Evolutionary conservation across 2,329 filamentous ascomycete genomes (phyloP).

Genomic region (Pyricularia pennisetigena): DNA sequence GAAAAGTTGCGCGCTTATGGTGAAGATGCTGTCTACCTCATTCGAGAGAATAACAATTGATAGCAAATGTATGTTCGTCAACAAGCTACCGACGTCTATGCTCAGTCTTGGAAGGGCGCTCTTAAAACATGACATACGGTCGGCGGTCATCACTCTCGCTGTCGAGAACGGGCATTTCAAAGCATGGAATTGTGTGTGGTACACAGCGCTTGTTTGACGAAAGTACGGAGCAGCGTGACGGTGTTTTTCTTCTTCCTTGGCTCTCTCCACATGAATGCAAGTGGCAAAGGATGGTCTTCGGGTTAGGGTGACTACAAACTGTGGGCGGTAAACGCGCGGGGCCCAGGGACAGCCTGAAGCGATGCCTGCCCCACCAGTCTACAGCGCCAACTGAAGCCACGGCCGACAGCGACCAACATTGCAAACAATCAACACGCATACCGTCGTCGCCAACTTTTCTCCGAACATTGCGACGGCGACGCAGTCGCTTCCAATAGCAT

Average conservation of each 20-base stretch:
- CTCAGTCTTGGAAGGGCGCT: too few species aligned
- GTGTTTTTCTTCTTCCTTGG: too few species aligned
- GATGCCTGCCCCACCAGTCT: neutral
- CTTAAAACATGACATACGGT: too few species aligned
- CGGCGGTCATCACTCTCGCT: too few species aligned
- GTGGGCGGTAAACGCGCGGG: neutral
- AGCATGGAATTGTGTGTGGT: too few species aligned
- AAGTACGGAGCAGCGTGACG: too few species aligned
- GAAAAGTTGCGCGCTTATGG: slow-evolving; percentile 22
- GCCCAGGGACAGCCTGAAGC: neutral
- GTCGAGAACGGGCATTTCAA: too few species aligned
- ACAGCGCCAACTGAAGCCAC: neutral
- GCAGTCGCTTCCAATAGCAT: slow-evolving; percentile 37
- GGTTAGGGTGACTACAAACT: neutral
- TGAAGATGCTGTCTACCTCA: slow-evolving; percentile 19
- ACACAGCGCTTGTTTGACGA: too few species aligned
- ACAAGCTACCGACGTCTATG: neutral
- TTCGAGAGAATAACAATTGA: slow-evolving; percentile 4
- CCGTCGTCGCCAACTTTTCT: neutral
- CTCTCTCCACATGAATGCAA: neutral
- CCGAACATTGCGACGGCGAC: slow-evolving; percentile 3
- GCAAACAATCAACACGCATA: neutral
- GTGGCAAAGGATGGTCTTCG: neutral
- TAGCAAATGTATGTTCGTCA: neutral
- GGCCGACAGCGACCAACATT: neutral